Percentiles rank a stretch among this genome's conserved stretches.
These are phyloP conservation scores for Pseudogymnoascus sp. DNA, from an alignment of 2,329 filamentous ascomycete genomes.

Conservation along the genomic window DNA sequence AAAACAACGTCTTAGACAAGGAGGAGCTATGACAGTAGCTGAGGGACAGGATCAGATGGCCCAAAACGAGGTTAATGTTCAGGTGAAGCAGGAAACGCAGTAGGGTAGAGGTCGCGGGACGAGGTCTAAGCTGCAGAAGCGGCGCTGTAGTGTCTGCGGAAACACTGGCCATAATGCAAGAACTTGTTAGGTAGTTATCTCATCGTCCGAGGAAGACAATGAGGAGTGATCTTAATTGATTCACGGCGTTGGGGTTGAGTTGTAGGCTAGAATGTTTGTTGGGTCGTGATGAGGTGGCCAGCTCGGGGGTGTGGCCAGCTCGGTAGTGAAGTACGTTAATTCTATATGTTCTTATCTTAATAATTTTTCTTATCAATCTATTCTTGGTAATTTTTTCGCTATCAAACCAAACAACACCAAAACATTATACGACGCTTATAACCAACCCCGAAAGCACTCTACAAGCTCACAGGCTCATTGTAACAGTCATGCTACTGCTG, in stretches of 20 bases:
- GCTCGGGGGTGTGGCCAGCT: no score
- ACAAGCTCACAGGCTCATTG: slow-evolving; percentile 52
- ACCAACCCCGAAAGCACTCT: background rate
- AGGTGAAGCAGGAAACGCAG: background rate
- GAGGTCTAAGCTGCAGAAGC: background rate
- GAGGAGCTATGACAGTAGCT: background rate
- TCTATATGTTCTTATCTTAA: background rate
- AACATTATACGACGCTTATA: slow-evolving; percentile 10
- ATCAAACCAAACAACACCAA: background rate
- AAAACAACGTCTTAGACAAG: background rate
- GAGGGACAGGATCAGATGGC: background rate
- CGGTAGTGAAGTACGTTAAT: background rate
- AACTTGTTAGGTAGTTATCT: background rate
- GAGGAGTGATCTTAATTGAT: background rate
- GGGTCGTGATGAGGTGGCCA: no score
- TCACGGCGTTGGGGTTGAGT: background rate
- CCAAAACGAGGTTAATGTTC: background rate
- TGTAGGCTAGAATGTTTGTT: background rate
- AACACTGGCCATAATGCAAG: background rate
- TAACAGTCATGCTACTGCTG: slow-evolving; percentile 86
- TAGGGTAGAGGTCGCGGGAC: background rate
- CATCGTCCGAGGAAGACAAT: background rate
- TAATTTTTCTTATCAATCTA: background rate
- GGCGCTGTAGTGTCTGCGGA: background rate
- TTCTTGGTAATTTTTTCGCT: slow-evolving; percentile 1